Percentiles rank a stretch among this genome's conserved stretches.
Evolutionary conservation across 2,329 filamentous ascomycete genomes (phyloP).

Genomic region (Orbilia javanica): DNA sequence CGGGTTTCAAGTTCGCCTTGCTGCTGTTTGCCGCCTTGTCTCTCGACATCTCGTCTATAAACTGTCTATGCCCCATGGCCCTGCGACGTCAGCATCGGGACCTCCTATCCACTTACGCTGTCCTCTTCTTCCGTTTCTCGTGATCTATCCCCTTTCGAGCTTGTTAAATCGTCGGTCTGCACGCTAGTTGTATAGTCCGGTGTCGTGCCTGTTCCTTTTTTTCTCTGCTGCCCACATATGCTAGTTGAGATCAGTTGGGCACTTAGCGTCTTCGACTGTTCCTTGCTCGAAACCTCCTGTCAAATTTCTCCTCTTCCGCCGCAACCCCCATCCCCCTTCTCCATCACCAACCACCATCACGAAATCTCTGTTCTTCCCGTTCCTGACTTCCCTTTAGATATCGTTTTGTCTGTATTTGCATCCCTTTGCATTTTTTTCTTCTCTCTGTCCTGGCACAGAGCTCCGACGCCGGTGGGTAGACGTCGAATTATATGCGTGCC

Average conservation of each 20-base stretch:
- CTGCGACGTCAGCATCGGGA: constrained; percentile 14
- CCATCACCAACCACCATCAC: constrained; percentile 28
- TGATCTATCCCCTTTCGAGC: constrained; percentile 22
- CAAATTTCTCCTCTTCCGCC: constrained; percentile 58
- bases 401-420: constrained; percentile 21
- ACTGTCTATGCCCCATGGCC: constrained; percentile 9
- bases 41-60: constrained; percentile 25
- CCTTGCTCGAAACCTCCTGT: constrained; percentile 55
- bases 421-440: constrained; percentile 4
- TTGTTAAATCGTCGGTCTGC: constrained; percentile 13
- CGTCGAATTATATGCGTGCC: constrained; percentile 3
- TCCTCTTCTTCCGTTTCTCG: constrained; percentile 5
- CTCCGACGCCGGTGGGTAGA: constrained; percentile 43
- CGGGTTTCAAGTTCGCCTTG: constrained; percentile 9
- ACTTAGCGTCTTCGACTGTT: constrained; percentile 34
- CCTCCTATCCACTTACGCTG: constrained; percentile 6
- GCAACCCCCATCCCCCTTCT: constrained; percentile 31
- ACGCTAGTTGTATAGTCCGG: constrained; percentile 2
- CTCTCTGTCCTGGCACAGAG: constrained; percentile 6
- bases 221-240: constrained; percentile 9
- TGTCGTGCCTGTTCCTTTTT: constrained; percentile 23
- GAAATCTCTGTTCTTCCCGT: constrained; percentile 4
- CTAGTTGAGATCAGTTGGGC: constrained; percentile 28
- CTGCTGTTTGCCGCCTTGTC: constrained; percentile 27
- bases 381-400: constrained; percentile 4